phyloP scores from a whole-genome alignment of 202 grass and related monocot species.

The Zizania palustris region DNA sequence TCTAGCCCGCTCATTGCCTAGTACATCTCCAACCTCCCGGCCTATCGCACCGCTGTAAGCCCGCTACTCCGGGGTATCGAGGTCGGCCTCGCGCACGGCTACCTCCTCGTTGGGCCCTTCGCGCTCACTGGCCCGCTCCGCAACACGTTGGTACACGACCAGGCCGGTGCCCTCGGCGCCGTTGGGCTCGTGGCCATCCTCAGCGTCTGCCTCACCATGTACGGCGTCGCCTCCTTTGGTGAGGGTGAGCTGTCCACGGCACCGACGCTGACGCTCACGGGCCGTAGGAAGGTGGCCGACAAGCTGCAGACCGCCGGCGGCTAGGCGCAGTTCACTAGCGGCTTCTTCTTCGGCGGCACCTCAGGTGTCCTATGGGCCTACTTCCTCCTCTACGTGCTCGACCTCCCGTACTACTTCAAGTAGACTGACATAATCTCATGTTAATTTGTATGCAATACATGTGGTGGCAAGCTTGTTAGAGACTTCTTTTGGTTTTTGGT shows the following conservation, averaged over 20 bases:
- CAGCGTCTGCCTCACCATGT: constrained; percentile 91
- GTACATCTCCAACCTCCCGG: constrained; percentile 98
- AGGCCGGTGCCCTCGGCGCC: constrained; percentile 75
- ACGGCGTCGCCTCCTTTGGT: constrained; percentile 73
- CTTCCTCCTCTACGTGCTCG: constrained; percentile 96
- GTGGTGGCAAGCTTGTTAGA: no score
- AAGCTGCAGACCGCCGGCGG: constrained; percentile 94
- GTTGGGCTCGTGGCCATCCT: constrained; percentile 82
- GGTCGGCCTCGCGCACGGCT: constrained; percentile 86
- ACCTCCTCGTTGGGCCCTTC: constrained; percentile 92
- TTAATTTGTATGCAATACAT: background rate
- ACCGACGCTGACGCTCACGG: constrained; percentile 78
- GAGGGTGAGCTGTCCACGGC: constrained; percentile 76
- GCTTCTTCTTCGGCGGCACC: constrained; percentile 92
- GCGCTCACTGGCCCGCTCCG: constrained; percentile 91
- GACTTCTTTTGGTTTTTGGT: no score
- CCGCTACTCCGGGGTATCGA: constrained; percentile 93
- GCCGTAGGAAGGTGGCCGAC: constrained; percentile 92
- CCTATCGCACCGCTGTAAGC: constrained; percentile 94
- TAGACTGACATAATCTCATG: constrained; percentile 41
- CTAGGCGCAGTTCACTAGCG: constrained; percentile 81
- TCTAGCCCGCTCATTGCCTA: constrained; percentile 86
- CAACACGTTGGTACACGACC: constrained; percentile 76
- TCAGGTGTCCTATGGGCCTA: constrained; percentile 87
- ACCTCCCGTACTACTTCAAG: constrained; percentile 98